phyloP scores from a whole-genome alignment of 2,329 filamentous ascomycete genomes.

The Cordyceps fumosorosea region DNA sequence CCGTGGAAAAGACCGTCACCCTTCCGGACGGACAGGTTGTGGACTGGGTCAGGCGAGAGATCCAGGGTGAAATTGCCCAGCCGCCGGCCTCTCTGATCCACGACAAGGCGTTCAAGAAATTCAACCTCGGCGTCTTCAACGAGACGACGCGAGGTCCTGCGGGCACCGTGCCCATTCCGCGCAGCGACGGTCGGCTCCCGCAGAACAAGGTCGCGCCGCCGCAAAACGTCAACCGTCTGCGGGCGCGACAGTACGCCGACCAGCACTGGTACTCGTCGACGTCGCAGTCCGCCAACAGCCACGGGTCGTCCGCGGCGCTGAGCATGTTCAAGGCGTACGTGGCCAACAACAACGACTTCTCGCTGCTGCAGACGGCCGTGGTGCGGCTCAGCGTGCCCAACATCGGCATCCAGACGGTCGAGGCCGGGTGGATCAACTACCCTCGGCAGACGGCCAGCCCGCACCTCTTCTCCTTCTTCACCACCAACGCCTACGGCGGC shows the following conservation, averaged over 20 bases:
- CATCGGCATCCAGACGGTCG: constrained; percentile 12
- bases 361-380: constrained; percentile 14
- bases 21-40: constrained; percentile 14
- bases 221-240: not conserved
- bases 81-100: not conserved
- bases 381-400: not conserved
- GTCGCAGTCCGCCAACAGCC: not conserved
- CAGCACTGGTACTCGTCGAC: constrained; percentile 12
- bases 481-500: constrained; percentile 10
- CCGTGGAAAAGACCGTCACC: constrained; percentile 15
- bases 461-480: constrained; percentile 14
- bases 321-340: constrained; percentile 13
- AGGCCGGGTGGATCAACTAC: constrained; percentile 15
- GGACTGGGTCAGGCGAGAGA: constrained; percentile 13
- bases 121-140: constrained; percentile 3
- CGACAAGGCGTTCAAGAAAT: not conserved
- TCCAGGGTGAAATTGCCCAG: constrained; percentile 11
- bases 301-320: constrained; percentile 6
- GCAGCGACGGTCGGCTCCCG: not conserved
- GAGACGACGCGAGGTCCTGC: constrained; percentile 6
- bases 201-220: not conserved
- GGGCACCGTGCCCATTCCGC: constrained; percentile 15
- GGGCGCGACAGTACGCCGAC: constrained; percentile 7
- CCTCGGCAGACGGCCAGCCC: constrained; percentile 4
- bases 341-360: constrained; percentile 12